phyloP scores from a whole-genome alignment of 352 stramenopile species.

The Globisporangium perplexum region DNA sequence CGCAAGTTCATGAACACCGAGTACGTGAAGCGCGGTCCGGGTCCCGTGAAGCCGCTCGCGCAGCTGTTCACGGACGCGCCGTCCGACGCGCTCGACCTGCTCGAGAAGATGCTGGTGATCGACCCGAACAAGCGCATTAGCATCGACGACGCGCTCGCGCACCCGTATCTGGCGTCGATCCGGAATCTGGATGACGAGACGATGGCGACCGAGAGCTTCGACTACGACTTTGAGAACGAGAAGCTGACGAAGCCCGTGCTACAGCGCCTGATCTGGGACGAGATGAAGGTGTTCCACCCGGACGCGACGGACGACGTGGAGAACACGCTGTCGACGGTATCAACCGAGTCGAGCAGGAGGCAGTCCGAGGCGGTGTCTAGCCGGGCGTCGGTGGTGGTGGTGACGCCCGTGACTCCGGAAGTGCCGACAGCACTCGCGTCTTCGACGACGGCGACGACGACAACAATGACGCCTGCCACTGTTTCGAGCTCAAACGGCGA shows the following conservation, averaged over 20 bases:
- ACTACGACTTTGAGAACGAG: conserved; percentile 87
- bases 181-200: conserved; percentile 89
- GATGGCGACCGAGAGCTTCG: conserved; percentile 51
- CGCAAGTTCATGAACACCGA: conserved; percentile 85
- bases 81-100: conserved; percentile 73
- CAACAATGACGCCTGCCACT: background rate
- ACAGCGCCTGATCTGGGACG: conserved; percentile 82
- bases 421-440: conserved; percentile 17
- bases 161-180: conserved; percentile 87
- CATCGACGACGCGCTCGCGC: conserved; percentile 88
- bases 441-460: conserved; percentile 3
- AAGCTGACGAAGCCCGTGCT: conserved; percentile 79
- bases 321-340: background rate
- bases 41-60: conserved; percentile 56
- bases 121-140: conserved; percentile 89
- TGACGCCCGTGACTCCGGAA: conserved; percentile 32
- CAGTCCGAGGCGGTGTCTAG: conserved; percentile 19
- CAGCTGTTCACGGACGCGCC: conserved; percentile 72
- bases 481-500: background rate
- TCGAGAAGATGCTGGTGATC: conserved; percentile 91
- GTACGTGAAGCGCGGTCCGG: conserved; percentile 61
- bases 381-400: conserved; percentile 16
- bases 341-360: conserved; percentile 4
- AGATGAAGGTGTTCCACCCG: conserved; percentile 78
- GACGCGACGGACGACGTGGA: conserved; percentile 16